phyloP scores from a whole-genome alignment of 148 eudicot species.

The Mesembryanthemum crystallinum region DNA sequence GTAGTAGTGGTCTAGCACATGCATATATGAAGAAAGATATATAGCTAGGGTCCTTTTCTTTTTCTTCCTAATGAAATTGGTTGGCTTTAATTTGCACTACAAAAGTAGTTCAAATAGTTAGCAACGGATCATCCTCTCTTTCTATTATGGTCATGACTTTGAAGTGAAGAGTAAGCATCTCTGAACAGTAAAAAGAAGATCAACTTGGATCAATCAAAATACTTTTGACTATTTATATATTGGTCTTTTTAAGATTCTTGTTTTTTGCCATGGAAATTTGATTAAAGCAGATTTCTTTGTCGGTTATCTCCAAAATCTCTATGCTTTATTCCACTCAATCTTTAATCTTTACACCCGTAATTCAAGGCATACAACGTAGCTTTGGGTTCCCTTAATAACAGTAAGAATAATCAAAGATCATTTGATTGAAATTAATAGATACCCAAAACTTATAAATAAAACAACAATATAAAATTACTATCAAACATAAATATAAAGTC shows the following conservation, averaged over 20 bases:
- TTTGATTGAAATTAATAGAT: no score
- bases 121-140: no score
- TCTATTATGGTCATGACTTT: no score
- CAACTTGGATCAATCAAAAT: conserved; percentile 3
- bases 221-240: background rate
- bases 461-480: no score
- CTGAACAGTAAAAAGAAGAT: conserved; percentile 3
- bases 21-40: no score
- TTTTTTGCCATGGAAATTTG: background rate
- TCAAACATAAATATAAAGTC: no score
- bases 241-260: background rate
- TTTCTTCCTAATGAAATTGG: background rate
- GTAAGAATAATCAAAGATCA: no score
- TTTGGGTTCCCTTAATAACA: no score
- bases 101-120: background rate
- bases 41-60: no score
- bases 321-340: background rate
- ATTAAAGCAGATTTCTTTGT: background rate
- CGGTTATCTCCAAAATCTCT: background rate
- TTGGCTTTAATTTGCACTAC: background rate
- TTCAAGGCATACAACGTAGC: background rate
- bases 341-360: background rate
- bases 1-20: no score
- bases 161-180: background rate
- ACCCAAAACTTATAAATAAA: no score